A percentile compares a stretch with the other conserved stretches of the same genome.
phyloP scores from a whole-genome alignment of 202 grass and related monocot species.

The Panicum virgatum region DNA sequence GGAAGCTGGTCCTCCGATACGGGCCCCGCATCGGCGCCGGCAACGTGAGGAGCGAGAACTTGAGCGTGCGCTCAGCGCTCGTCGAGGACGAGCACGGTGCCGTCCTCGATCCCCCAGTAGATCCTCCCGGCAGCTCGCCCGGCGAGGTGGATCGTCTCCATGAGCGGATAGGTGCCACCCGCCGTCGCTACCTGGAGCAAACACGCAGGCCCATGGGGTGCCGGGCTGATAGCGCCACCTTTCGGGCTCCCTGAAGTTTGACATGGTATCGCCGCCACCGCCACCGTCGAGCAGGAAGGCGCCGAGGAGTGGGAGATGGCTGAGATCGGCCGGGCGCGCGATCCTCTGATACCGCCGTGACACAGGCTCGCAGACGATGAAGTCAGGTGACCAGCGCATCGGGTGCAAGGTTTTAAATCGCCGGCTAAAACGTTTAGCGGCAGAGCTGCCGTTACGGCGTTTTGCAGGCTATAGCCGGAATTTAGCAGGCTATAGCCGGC shows the following conservation, averaged over 20 bases:
- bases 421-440: no score
- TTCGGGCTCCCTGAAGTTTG: neutral
- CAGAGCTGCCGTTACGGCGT: no score
- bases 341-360: neutral
- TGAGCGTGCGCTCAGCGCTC: neutral
- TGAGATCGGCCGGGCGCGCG: neutral
- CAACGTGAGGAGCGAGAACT: constrained; percentile 25
- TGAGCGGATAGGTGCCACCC: neutral
- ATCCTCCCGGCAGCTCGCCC: neutral
- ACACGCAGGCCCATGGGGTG: constrained; percentile 5
- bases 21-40: neutral
- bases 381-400: neutral
- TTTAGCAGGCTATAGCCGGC: no score
- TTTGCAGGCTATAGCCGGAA: no score
- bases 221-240: no score
- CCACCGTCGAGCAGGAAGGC: neutral
- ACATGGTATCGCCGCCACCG: neutral
- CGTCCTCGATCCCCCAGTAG: constrained; percentile 19
- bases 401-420: no score
- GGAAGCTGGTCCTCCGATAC: neutral
- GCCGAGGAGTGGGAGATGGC: neutral
- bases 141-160: neutral
- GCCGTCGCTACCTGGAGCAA: constrained; percentile 8
- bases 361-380: neutral
- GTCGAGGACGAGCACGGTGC: constrained; percentile 16